Percentiles rank a stretch among this genome's conserved stretches.
Evolutionary conservation across 805 yeast genomes (phyloP).

Genomic region (Cyberlindnera maritima): DNA sequence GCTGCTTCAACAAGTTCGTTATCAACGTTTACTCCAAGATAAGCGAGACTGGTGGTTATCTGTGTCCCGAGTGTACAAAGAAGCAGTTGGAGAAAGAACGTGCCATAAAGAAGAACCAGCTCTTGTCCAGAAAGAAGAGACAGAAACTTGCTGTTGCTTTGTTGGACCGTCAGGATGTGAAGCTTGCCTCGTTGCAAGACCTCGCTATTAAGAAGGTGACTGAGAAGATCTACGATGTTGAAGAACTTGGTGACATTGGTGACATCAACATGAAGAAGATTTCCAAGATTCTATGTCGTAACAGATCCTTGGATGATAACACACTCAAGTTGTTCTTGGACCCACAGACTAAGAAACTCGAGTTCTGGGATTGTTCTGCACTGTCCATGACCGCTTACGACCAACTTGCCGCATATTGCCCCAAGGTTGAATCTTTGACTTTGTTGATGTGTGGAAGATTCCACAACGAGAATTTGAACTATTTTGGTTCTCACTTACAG

Average conservation of each 20-base stretch:
- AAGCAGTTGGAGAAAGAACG: conserved; percentile 39
- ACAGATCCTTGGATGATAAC: conserved; percentile 70
- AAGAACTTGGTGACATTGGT: conserved; percentile 86
- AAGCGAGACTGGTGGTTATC: conserved; percentile 54
- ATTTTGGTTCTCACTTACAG: conserved; percentile 57
- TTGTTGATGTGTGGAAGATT: conserved; percentile 92
- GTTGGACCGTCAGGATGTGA: conserved; percentile 63
- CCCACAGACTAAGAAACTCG: conserved; percentile 52
- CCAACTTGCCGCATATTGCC: conserved; percentile 76
- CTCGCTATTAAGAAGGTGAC: conserved; percentile 70
- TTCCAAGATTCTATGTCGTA: conserved; percentile 73
- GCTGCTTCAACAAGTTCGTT: conserved; percentile 56
- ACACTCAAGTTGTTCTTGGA: conserved; percentile 75
- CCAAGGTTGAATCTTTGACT: conserved; percentile 61
- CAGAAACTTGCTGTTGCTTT: conserved; percentile 83
- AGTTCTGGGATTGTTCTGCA: conserved; percentile 92
- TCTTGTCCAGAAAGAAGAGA: conserved; percentile 67
- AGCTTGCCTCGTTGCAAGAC: conserved; percentile 75
- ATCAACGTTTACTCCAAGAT: conserved; percentile 65
- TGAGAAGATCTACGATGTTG: conserved; percentile 67
- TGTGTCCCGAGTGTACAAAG: conserved; percentile 62
- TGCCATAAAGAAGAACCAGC: conserved; percentile 47
- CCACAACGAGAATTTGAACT: conserved; percentile 69
- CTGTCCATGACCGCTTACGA: conserved; percentile 62
- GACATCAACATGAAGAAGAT: conserved; percentile 65